Evolutionary conservation across 805 yeast genomes (phyloP).

Genomic region (Ogataea trehalophila): DNA sequence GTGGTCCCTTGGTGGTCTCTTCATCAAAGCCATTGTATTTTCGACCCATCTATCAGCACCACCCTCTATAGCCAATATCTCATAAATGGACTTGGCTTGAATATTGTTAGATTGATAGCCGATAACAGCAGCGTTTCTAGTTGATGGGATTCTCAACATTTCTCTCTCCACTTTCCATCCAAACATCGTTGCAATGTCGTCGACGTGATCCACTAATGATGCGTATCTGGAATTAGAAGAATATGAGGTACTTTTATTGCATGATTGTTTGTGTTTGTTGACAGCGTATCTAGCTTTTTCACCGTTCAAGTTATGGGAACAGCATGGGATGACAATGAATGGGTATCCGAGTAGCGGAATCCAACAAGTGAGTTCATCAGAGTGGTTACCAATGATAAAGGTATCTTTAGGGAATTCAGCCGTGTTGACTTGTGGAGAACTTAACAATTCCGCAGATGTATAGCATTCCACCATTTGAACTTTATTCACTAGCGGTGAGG

Average conservation of each 20-base stretch:
- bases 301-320: constrained; percentile 85
- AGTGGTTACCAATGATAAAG: constrained; percentile 88
- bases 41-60: constrained; percentile 92
- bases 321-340: constrained; percentile 90
- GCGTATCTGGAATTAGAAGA: constrained; percentile 66
- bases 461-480: constrained; percentile 50
- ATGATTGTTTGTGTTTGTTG: constrained; percentile 23
- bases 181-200: constrained; percentile 53
- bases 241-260: constrained; percentile 19
- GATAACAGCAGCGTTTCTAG: constrained; percentile 86
- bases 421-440: constrained; percentile 51
- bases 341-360: constrained; percentile 84
- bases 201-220: constrained; percentile 81
- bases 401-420: constrained; percentile 67
- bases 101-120: constrained; percentile 43
- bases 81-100: constrained; percentile 39
- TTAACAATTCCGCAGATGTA: constrained; percentile 47
- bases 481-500: constrained; percentile 6
- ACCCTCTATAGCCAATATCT: constrained; percentile 69
- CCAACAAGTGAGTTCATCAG: constrained; percentile 95
- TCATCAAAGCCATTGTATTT: constrained; percentile 66
- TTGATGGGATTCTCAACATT: constrained; percentile 88
- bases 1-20: constrained; percentile 69
- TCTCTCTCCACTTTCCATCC: constrained; percentile 89
- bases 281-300: constrained; percentile 62